Evolutionary conservation across 2,329 filamentous ascomycete species (phyloP).

Genomic region (Verticillium nonalfalfae): DNA sequence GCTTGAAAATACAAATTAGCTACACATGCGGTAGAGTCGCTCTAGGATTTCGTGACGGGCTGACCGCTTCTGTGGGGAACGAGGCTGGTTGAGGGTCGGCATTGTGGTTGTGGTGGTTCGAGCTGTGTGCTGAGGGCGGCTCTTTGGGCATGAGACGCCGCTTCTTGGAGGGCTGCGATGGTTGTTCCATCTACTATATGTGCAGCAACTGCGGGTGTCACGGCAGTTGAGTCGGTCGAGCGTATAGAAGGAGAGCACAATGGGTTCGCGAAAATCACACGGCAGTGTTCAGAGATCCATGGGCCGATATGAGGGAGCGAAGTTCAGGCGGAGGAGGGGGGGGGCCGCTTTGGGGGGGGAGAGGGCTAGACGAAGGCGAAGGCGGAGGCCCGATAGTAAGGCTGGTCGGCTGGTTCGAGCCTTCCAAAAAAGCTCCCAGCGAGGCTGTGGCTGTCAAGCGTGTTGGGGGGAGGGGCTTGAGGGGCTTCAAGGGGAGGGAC

Average conservation of each 20-base stretch:
- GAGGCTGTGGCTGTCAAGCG: neutral
- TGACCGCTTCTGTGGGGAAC: constrained; percentile 10
- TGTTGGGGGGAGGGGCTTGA: neutral
- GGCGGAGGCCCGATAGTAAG: constrained; percentile 2
- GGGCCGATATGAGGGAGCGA: neutral
- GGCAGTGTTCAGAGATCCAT: neutral
- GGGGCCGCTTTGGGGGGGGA: neutral
- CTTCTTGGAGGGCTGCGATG: constrained; percentile 11
- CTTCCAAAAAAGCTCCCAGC: neutral
- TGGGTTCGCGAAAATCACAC: neutral
- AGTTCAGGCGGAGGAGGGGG: neutral
- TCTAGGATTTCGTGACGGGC: constrained; percentile 4
- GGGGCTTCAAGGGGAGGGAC: neutral
- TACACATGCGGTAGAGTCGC: neutral
- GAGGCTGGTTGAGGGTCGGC: constrained; percentile 5
- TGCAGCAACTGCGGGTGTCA: neutral
- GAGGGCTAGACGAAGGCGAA: neutral
- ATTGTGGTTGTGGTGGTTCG: neutral
- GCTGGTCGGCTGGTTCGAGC: constrained; percentile 1
- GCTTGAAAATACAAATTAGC: neutral
- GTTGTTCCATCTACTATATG: constrained; percentile 12
- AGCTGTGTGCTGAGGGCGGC: constrained; percentile 2
- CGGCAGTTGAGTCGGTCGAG: neutral
- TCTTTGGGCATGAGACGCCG: constrained; percentile 11
- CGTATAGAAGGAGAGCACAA: neutral